These are phyloP conservation scores for Candida andamanensis DNA, from an alignment of 805 yeast species.

Conservation along the genomic window DNA sequence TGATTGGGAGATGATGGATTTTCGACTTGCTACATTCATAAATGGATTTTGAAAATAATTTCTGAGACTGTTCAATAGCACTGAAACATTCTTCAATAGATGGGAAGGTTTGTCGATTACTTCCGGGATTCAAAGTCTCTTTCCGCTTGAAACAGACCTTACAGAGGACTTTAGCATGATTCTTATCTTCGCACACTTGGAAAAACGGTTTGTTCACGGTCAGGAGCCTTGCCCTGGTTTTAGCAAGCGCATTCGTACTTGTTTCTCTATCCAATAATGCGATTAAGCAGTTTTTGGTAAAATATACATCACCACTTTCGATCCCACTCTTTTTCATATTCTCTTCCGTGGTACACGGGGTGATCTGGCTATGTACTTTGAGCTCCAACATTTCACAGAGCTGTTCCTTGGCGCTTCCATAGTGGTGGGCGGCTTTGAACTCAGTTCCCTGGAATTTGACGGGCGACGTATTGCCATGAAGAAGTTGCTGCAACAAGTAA, in stretches of 20 bases:
- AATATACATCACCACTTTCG: constrained; percentile 3
- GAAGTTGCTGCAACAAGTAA: constrained; percentile 1
- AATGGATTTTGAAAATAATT: constrained; percentile 14
- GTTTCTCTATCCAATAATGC: constrained; percentile 18
- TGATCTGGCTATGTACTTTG: not conserved
- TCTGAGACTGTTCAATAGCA: constrained; percentile 11
- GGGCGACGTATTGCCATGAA: constrained; percentile 1
- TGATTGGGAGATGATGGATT: constrained; percentile 26
- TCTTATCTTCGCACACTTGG: constrained; percentile 44
- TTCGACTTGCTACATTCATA: constrained; percentile 20
- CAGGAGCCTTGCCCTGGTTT: constrained; percentile 33
- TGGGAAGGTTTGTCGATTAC: constrained; percentile 9
- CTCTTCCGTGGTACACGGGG: no score
- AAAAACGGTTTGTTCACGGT: constrained; percentile 40
- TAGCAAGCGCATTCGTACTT: constrained; percentile 35
- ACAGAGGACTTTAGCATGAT: constrained; percentile 27
- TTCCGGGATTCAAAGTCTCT: constrained; percentile 10
- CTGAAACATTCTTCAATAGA: constrained; percentile 12
- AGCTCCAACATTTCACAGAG: not conserved
- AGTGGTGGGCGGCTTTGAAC: not conserved
- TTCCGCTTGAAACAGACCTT: constrained; percentile 19
- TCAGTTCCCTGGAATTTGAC: no score
- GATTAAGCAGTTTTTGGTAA: not conserved
- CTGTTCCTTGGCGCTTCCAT: constrained; percentile 1
- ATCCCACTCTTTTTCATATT: no score